Conservation (phyloP, 2,329 filamentous ascomycete species). For the Metarhizium robertsii region DNA sequence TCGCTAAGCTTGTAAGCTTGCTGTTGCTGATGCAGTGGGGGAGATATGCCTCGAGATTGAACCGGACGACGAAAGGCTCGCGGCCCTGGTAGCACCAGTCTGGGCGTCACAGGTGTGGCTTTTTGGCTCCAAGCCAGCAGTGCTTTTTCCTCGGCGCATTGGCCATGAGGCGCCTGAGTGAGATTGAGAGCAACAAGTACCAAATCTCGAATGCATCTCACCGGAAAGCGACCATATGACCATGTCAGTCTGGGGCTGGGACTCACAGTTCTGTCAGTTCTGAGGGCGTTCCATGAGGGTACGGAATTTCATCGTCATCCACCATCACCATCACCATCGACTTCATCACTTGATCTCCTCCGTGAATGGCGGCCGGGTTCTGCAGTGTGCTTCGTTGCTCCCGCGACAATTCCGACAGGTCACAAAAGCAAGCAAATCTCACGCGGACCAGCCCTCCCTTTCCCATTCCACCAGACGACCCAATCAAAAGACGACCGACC, state of each 20-base stretch:
- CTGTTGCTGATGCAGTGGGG: background rate
- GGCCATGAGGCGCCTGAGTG: background rate
- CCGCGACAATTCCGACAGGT: background rate
- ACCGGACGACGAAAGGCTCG: background rate
- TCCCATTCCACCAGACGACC: background rate
- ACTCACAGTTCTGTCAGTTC: background rate
- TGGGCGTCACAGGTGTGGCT: background rate
- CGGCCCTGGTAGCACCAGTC: background rate
- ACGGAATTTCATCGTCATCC: background rate
- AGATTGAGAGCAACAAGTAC: background rate
- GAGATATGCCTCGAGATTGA: background rate
- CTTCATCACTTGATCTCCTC: background rate
- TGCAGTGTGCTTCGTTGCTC: background rate
- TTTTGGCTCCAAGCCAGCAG: background rate
- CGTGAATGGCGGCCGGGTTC: background rate
- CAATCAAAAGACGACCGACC: background rate
- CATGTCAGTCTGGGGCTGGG: background rate
- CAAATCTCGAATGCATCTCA: background rate
- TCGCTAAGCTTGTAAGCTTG: background rate
- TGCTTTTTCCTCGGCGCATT: background rate
- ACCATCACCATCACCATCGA: background rate
- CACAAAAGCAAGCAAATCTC: constrained; percentile 3
- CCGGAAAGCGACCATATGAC: background rate
- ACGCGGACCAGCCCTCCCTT: background rate
- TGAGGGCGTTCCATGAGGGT: background rate